Percentiles rank a stretch among this genome's conserved stretches.
Evolutionary conservation across 228 moss, liverwort and hornwort species (phyloP).

Genomic region (Sphagnum fallax): DNA sequence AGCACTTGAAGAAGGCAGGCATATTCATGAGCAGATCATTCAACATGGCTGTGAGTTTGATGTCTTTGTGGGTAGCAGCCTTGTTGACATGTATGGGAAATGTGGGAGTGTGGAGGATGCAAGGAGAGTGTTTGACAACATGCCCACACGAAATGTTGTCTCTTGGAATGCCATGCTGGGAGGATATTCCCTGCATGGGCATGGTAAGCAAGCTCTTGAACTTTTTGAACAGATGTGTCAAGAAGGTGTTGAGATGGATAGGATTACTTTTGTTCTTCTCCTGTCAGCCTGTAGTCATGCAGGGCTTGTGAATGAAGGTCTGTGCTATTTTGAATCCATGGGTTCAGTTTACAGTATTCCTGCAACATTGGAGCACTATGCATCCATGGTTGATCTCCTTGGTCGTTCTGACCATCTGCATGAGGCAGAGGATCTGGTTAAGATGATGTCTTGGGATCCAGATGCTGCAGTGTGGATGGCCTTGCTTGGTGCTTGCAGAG

Average conservation of each 20-base stretch:
- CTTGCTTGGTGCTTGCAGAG: slow-evolving; percentile 29
- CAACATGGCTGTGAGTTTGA: not conserved
- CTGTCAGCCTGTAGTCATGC: slow-evolving; percentile 2
- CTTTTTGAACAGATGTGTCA: not conserved
- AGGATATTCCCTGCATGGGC: slow-evolving; percentile 2
- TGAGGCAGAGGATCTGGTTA: slow-evolving; percentile 7
- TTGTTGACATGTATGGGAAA: not conserved
- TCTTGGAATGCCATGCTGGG: slow-evolving; percentile 3
- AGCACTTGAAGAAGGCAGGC: not conserved
- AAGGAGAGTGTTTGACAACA: slow-evolving; percentile 1
- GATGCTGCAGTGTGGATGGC: slow-evolving; percentile 24
- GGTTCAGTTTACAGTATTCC: not conserved
- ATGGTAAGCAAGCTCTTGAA: not conserved
- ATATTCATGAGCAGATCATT: not conserved
- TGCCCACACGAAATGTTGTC: slow-evolving; percentile 1
- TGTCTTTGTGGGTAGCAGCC: not conserved
- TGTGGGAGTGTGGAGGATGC: not conserved
- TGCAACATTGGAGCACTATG: slow-evolving; percentile 2
- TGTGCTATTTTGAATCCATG: not conserved
- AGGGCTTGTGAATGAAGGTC: slow-evolving; percentile 2
- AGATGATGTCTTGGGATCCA: slow-evolving; percentile 7
- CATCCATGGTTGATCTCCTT: not conserved
- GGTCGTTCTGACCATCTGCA: slow-evolving; percentile 1
- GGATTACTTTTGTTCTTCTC: not conserved
- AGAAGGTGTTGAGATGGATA: not conserved